Evolutionary conservation across 192 early-diverging fungal genomes (phyloP).

Genomic region (Gamsiella multidivaricata): DNA sequence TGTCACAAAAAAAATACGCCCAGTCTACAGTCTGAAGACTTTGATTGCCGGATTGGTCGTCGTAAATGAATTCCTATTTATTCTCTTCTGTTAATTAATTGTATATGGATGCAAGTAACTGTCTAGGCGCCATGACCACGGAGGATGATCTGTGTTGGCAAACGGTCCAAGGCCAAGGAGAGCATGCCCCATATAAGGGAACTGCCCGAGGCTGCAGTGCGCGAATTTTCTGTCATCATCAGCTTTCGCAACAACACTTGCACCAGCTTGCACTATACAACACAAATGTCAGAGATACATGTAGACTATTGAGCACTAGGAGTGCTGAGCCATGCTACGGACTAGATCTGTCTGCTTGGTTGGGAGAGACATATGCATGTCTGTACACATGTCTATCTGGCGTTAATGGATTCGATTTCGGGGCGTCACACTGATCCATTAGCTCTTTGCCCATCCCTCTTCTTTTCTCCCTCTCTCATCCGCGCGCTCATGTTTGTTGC

Average conservation of each 20-base stretch:
- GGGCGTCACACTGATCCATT: neutral
- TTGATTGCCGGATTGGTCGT: too few relatives aligned
- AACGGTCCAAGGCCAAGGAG: neutral
- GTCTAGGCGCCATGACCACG: constrained; percentile 1
- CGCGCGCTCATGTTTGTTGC: too few relatives aligned
- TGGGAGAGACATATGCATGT: constrained; percentile 23
- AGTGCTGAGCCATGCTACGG: too few relatives aligned
- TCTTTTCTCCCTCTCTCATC: neutral
- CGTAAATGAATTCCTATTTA: too few relatives aligned
- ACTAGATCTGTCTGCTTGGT: too few relatives aligned
- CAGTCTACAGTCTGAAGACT: neutral
- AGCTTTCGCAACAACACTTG: too few relatives aligned
- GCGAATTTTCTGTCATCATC: constrained; percentile 18
- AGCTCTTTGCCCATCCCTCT: neutral
- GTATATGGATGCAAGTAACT: too few relatives aligned
- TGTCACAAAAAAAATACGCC: neutral
- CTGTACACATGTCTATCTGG: constrained; percentile 39
- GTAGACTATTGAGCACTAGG: too few relatives aligned
- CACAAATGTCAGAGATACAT: too few relatives aligned
- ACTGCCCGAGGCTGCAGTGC: constrained; percentile 23
- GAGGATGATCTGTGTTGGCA: neutral
- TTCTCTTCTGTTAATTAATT: too few relatives aligned
- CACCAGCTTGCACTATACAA: too few relatives aligned
- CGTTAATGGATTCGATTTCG: constrained; percentile 16
- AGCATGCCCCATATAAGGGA: constrained; percentile 23